Base-by-base conservation (phyloP, 306 rosid species). In the Arachis hypogaea region DNA sequence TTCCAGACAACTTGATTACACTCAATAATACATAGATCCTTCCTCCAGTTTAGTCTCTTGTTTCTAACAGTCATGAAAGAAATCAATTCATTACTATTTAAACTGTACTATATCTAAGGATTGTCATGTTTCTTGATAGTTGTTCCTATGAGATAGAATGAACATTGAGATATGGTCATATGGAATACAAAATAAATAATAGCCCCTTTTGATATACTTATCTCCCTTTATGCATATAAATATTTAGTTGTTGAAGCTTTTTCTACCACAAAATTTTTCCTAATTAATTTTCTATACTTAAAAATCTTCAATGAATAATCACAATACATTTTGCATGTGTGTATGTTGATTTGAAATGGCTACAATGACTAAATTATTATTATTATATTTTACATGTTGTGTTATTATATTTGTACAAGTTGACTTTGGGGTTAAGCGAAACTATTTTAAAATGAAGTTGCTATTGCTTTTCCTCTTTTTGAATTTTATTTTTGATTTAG, bases 81-180 rank as follows among this genome's bases (percentile, higher is more conserved):
- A 63, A 55, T 11, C 29, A 42, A 62, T 69, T 62, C 52, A 77
- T 41, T 52, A n/a, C 10, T 44, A 44, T 44, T 44, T 47, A 2
- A 47, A 10, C 52, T 42, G 14, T 14, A 14, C 14, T 40, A 6
- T 61, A 69, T 45, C 56, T 9, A 44, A 9, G 8, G 33, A 77
- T 59, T 9, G 14, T 14, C 14, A 14, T 14, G 61, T 55, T 14
- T 44, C 63, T 59, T 59, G 29, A 70, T 71, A n/a, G 28, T 60
- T 22, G 66, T 14, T 14, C 14, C 14, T 14, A 14, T 14, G 14
- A 14, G 14, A 14, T 14, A 14, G 14, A 41, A 41, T 41, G 43
- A 41, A 6, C 43, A 41, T 18, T 14, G 60, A 55, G 22, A 55
- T 55, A 3, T 55, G 33, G 30, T 14, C 14, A 14, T 14, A 14